Percentiles rank a stretch among this genome's conserved stretches.
These are phyloP conservation scores for Drechslerella dactyloides DNA, from an alignment of 2,329 filamentous ascomycete genomes.

Conservation along the genomic window DNA sequence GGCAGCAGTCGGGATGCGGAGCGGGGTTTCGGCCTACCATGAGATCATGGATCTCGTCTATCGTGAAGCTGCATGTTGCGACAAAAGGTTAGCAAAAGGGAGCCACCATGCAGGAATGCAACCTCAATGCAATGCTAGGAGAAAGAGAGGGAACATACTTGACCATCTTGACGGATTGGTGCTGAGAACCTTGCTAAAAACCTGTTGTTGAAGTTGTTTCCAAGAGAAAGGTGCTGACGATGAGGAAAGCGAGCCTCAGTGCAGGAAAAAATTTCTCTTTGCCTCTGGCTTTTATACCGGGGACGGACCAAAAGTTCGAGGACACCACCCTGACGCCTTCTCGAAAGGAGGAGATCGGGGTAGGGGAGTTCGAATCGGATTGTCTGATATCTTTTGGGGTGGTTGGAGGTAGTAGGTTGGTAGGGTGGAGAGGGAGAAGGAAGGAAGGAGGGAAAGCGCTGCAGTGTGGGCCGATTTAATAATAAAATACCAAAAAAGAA, in stretches of 20 bases:
- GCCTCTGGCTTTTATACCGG: slow-evolving; percentile 39
- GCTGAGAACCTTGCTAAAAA: slow-evolving; percentile 54
- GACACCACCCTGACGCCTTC: slow-evolving; percentile 44
- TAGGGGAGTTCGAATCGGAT: slow-evolving; percentile 28
- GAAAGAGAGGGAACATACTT: slow-evolving; percentile 74
- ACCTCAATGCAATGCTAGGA: slow-evolving; percentile 2
- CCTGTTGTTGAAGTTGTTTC: slow-evolving; percentile 27
- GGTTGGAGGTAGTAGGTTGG: slow-evolving; percentile 24
- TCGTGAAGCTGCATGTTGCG: slow-evolving; percentile 78
- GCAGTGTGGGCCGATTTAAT: slow-evolving; percentile 30
- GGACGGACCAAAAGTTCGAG: slow-evolving; percentile 27
- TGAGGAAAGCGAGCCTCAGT: slow-evolving; percentile 37
- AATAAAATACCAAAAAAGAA: slow-evolving; percentile 43
- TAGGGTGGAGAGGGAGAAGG: slow-evolving; percentile 10
- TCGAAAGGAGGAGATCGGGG: slow-evolving; percentile 46
- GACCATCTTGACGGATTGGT: slow-evolving; percentile 96
- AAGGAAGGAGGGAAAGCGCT: slow-evolving; percentile 3
- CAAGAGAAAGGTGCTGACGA: slow-evolving; percentile 16
- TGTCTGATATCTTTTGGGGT: slow-evolving; percentile 23
- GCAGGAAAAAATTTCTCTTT: slow-evolving; percentile 32
- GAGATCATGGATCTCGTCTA: slow-evolving; percentile 83
- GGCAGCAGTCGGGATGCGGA: slow-evolving; percentile 7
- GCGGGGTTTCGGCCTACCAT: slow-evolving; percentile 62
- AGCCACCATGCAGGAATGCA: not conserved
- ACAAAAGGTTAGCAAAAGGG: slow-evolving; percentile 24